These are phyloP conservation scores for Inga oerstediana DNA, from an alignment of 306 rosid genomes.

Conservation along the genomic window DNA sequence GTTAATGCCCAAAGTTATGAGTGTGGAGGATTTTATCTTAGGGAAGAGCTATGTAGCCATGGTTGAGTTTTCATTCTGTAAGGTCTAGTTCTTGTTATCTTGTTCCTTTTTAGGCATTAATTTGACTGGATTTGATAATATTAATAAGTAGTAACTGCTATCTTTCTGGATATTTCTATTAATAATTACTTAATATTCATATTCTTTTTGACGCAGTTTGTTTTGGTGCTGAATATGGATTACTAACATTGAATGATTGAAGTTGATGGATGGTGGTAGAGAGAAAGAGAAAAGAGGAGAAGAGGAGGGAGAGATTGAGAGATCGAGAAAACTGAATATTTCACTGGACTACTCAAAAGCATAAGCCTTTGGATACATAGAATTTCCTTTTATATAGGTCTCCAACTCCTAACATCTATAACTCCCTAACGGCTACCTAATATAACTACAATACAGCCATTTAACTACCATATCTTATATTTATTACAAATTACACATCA, in stretches of 20 bases:
- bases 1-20: neutral
- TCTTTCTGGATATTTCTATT: neutral
- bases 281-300: neutral
- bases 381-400: neutral
- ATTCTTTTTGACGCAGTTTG: neutral
- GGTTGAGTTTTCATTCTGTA: neutral
- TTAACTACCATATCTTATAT: neutral
- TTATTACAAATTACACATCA: neutral
- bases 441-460: neutral
- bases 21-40: neutral
- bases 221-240: neutral
- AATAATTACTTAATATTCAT: neutral
- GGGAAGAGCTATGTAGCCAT: constrained; percentile 1
- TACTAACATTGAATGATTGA: neutral
- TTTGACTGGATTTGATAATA: neutral
- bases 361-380: neutral
- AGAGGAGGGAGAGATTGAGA: neutral
- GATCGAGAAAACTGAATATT: neutral
- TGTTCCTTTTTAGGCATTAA: constrained; percentile 5
- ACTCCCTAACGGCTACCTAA: neutral
- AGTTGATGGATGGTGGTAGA: neutral
- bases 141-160: neutral
- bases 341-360: neutral
- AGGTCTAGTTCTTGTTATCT: neutral
- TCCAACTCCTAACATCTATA: neutral